Base-by-base conservation (phyloP, 345 rosid species). In the Eutrema yunnanense region DNA sequence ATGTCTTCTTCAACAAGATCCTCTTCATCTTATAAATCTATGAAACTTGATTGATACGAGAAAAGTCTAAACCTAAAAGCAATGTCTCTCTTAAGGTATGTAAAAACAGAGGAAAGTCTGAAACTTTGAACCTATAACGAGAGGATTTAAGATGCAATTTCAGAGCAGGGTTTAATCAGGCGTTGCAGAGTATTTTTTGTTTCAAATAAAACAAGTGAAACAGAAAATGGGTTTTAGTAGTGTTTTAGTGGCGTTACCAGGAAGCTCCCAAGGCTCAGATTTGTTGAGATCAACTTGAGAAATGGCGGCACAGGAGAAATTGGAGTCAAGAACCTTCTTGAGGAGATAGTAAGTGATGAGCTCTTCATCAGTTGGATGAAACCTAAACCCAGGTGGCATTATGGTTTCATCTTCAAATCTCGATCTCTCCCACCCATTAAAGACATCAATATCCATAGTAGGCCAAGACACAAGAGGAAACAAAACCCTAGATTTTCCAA, bases 211-310 rank as follows among this genome's bases (percentile, higher is more conserved):
- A 40, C 4, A 12, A 2, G 7, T 29, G 42, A 38, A 50, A 16
- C 29, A 42, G 16, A 43, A 41, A 64, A 3, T 2, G 30, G 10
- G 59, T 22, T 37, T 40, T 11, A 3, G 3, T 27, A 5, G 27
- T 1, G 43, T 32, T 13, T 32, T 0, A 32, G 40, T 6, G 48
- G 29, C 12, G 12, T 74, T 86, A 90, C 97, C 90, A 16, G 98
- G 98, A 72, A 93, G 96, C 61, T 93, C 96, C 98, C 98, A 93
- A 2, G 98, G 98, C 81, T 93, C 97, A 40, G 92, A 93, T 78
- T 90, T 93, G 90, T 93, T 90, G 51, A 93, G 97, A 65, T 93
- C 96, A 48, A 89, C 97, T 65, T 90, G 92, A 12, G 97, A 89
- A 53, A 93, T 86, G 49, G 97, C 97, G 1, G 88, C 78, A 30